phyloP scores from a whole-genome alignment of 1,139 yeast species.

The Eremothecium gossypii region DNA sequence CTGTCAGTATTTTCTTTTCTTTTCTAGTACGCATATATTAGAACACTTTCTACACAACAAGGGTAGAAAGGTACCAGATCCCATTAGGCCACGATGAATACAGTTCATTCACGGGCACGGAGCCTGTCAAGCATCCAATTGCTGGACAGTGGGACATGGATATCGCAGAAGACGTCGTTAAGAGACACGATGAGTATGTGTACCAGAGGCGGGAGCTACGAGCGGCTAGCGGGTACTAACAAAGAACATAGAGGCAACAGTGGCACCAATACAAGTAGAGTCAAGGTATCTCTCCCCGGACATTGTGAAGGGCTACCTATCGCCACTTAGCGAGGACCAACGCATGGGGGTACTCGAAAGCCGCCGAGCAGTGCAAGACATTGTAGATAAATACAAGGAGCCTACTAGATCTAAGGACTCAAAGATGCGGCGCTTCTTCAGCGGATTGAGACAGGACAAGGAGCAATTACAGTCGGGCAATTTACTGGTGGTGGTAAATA shows the following conservation, averaged over 20 bases:
- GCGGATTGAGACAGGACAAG: slow-evolving; percentile 1
- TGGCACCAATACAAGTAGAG: slow-evolving; percentile 1
- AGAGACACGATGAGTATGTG: not conserved
- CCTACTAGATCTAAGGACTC: not conserved
- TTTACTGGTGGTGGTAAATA: not conserved
- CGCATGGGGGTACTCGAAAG: not conserved
- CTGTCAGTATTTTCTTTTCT: too few species aligned
- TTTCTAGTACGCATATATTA: too few species aligned
- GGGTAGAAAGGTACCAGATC: too few species aligned
- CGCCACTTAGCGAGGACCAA: not conserved
- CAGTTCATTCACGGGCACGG: not conserved
- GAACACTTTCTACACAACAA: too few species aligned
- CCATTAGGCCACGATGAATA: not conserved
- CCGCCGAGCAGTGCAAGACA: slow-evolving; percentile 4
- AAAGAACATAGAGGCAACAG: not conserved
- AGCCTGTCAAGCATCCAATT: slow-evolving; percentile 2
- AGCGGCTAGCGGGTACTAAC: not conserved
- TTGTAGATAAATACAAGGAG: slow-evolving; percentile 1
- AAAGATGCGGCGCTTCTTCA: slow-evolving; percentile 2
- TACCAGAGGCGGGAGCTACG: too few species aligned
- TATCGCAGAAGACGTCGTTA: slow-evolving; percentile 1
- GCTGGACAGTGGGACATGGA: slow-evolving; percentile 1
- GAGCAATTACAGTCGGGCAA: not conserved
- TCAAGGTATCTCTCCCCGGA: slow-evolving; percentile 1
- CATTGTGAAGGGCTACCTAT: slow-evolving; percentile 1